These are phyloP conservation scores for Noccaea bulbosa DNA, from an alignment of 345 rosid genomes.

Conservation along the genomic window DNA sequence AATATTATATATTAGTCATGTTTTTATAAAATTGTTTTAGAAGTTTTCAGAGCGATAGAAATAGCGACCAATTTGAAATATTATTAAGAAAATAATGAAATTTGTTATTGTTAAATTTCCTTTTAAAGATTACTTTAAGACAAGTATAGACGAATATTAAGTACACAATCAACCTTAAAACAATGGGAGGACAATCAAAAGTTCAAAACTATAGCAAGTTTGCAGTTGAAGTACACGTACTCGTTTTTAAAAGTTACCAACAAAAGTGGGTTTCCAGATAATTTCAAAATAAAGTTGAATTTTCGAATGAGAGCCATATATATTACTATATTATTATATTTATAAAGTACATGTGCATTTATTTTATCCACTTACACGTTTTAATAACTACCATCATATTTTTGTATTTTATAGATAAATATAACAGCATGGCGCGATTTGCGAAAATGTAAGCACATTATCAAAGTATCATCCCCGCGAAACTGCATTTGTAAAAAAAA, in stretches of 20 bases:
- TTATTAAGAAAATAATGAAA: not conserved
- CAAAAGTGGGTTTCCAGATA: slow-evolving; percentile 30
- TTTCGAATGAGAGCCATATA: slow-evolving; percentile 19
- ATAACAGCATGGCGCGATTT: slow-evolving; percentile 9
- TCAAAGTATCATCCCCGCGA: not conserved
- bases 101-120: not conserved
- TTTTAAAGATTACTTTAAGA: not conserved
- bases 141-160: slow-evolving; percentile 8
- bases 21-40: too few species aligned
- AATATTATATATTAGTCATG: not conserved
- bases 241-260: slow-evolving; percentile 22
- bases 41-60: not conserved
- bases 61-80: slow-evolving; percentile 1
- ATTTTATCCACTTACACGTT: slow-evolving; percentile 31
- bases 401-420: slow-evolving; percentile 22
- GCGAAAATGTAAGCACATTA: not conserved
- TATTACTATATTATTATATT: not conserved
- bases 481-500: not conserved
- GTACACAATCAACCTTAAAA: slow-evolving; percentile 6
- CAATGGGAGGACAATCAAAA: slow-evolving; percentile 16
- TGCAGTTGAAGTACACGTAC: slow-evolving; percentile 21
- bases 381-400: slow-evolving; percentile 6
- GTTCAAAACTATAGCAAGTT: not conserved
- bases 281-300: slow-evolving; percentile 41
- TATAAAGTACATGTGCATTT: slow-evolving; percentile 29